Evolutionary conservation across 805 yeast genomes (phyloP).

Genomic region (Wickerhamiella dianesei): DNA sequence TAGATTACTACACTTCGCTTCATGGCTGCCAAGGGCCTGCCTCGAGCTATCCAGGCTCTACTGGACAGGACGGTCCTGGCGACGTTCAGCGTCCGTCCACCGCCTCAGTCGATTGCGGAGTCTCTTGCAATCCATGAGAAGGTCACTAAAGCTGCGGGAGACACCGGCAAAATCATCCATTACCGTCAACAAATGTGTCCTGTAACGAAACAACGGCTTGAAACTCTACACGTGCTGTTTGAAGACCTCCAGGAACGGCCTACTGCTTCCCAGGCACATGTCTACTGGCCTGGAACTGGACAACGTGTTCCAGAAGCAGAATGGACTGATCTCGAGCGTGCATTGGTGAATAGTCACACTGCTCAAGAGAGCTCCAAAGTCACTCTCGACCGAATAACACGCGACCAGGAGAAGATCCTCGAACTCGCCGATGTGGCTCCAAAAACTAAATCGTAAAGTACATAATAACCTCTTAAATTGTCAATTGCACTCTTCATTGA

Average conservation of each 20-base stretch:
- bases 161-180: constrained; percentile 18
- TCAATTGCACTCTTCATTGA: too few relatives aligned
- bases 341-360: background rate
- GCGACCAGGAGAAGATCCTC: background rate
- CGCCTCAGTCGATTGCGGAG: constrained; percentile 15
- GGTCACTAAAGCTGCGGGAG: constrained; percentile 9
- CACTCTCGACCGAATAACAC: background rate
- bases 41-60: constrained; percentile 7
- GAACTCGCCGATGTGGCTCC: background rate
- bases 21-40: background rate
- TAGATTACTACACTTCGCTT: background rate
- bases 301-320: background rate
- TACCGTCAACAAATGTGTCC: constrained; percentile 23
- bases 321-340: background rate
- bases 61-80: constrained; percentile 15
- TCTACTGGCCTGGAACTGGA: background rate
- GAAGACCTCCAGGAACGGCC: constrained; percentile 16
- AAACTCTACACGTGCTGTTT: constrained; percentile 17
- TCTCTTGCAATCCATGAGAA: constrained; percentile 10
- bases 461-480: too few relatives aligned
- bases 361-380: background rate
- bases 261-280: background rate
- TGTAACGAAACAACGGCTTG: constrained; percentile 23
- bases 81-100: constrained; percentile 15
- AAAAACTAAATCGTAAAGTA: too few relatives aligned